Evolutionary conservation across 2,329 filamentous ascomycete species (phyloP), one percentile per base, ranked within the genome.

Genomic region (Colletotrichum acutatum): DNA sequence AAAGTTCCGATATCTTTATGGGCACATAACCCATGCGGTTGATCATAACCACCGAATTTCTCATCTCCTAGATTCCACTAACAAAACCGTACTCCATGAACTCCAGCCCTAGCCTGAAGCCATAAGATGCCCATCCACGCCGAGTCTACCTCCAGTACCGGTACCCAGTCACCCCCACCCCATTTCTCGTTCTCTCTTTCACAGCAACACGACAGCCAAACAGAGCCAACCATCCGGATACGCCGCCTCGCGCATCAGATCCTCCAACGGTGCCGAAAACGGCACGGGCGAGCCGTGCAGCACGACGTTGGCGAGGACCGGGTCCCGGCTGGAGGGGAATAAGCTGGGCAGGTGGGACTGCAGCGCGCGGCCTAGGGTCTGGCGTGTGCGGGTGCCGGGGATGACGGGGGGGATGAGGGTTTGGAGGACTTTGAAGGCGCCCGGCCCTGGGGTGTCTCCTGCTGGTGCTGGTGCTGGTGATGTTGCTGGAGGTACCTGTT

Each of bases 171-270:
- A n/a, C n/a, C n/a, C n/a, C n/a, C n/a, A n/a, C n/a, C n/a, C n/a
- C n/a, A n/a, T n/a, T n/a, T n/a, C n/a, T 22, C 59, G 2, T 7
- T n/a, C 19, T 19, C 49, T 2, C 14, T 22, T 4, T 71, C 34
- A 85, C 79, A 95, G 86, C 85, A 97, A 92, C 24, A 92, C 88
- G 5, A 98, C 89, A 65, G 95, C 93, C 54, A 98, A 83, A 81
- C 95, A 94, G 30, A 98, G 82, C 93, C 95, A 99, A 0, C 97
- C 97, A 83, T 99, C 97, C 0, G 95, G 91, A 85, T 98, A 98
- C 1, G 94, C 91, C 4, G 94, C 93, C 78, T 93, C 93, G 69
- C 91, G 89, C 83, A 97, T 93, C 71, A 99, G 81, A 59, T 98
- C 96, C 78, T 95, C 93, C 22, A 99, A 82, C 28, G 92, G 92